phyloP scores from a whole-genome alignment of 305 asterid species.

The Fraxinus sp. region DNA sequence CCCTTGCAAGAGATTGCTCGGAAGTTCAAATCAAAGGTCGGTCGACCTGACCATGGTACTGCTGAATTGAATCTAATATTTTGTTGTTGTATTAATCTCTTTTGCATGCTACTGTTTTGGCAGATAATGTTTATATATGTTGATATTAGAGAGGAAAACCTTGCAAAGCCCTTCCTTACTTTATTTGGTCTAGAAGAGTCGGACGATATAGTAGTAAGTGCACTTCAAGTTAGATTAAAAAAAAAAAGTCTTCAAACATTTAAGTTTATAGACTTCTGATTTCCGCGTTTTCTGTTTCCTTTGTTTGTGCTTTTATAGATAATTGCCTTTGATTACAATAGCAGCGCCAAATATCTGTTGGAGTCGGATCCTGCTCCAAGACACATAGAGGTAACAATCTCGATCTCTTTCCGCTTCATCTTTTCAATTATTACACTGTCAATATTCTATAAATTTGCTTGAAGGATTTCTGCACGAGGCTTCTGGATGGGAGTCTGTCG shows the following conservation, averaged over 20 bases:
- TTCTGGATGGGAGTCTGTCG: constrained; percentile 48
- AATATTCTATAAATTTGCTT: constrained; percentile 26
- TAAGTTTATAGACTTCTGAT: constrained; percentile 14
- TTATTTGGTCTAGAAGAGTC: constrained; percentile 89
- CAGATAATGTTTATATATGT: constrained; percentile 80
- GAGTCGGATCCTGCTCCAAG: constrained; percentile 61
- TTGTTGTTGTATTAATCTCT: constrained; percentile 8
- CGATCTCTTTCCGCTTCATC: constrained; percentile 19
- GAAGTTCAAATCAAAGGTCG: constrained; percentile 81
- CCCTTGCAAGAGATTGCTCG: constrained; percentile 65
- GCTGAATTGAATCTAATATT: constrained; percentile 13
- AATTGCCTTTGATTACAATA: constrained; percentile 67
- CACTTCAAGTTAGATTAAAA: background rate
- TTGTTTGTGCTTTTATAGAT: constrained; percentile 35
- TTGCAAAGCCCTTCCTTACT: constrained; percentile 88
- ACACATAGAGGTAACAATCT: constrained; percentile 55
- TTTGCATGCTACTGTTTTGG: constrained; percentile 23
- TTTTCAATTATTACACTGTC: constrained; percentile 15
- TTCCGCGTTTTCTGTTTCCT: background rate
- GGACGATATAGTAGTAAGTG: constrained; percentile 58
- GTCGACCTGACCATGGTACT: constrained; percentile 15
- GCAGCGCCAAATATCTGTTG: constrained; percentile 58
- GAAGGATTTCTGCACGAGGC: constrained; percentile 73
- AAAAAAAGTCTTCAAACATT: background rate
- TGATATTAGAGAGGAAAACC: constrained; percentile 73